Percentiles rank a stretch among this genome's conserved stretches.
phyloP scores from a whole-genome alignment of 768 basidiomycete genomes.

The Sarcomyxa edulis region DNA sequence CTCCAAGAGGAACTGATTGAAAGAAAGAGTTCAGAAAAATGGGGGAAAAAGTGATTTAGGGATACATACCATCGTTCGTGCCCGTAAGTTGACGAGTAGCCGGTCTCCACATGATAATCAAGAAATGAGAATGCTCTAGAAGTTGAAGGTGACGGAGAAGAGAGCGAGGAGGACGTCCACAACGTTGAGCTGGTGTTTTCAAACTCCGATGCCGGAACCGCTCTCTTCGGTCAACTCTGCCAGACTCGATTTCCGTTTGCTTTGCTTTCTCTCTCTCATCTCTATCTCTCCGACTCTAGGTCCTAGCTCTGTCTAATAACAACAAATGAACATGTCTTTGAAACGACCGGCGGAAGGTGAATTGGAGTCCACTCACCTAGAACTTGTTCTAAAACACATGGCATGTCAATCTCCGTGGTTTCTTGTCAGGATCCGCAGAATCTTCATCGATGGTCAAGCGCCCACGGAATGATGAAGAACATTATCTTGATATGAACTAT shows the following conservation, averaged over 20 bases:
- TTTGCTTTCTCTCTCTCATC: no score
- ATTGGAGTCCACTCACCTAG: slow-evolving; percentile 2
- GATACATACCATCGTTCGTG: slow-evolving; percentile 80
- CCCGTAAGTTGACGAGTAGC: slow-evolving; percentile 88
- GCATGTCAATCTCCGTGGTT: neutral
- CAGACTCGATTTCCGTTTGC: no score
- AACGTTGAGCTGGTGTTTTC: slow-evolving; percentile 14
- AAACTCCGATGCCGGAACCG: slow-evolving; percentile 31
- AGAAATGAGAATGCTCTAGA: slow-evolving; percentile 16
- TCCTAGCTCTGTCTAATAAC: no score
- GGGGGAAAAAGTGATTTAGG: slow-evolving; percentile 6
- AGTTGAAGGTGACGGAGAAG: slow-evolving; percentile 21
- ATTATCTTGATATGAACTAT: slow-evolving; percentile 52
- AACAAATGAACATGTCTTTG: no score
- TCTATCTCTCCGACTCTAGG: no score
- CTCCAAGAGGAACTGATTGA: slow-evolving; percentile 69
- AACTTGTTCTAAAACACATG: slow-evolving; percentile 1
- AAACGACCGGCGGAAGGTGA: slow-evolving; percentile 37
- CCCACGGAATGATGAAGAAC: slow-evolving; percentile 42
- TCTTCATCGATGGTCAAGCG: slow-evolving; percentile 35
- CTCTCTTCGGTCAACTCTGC: no score
- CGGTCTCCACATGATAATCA: slow-evolving; percentile 67
- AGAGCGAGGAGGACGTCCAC: slow-evolving; percentile 15
- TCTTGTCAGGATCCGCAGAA: slow-evolving; percentile 18
- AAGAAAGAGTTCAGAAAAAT: slow-evolving; percentile 9